These are phyloP conservation scores for Agrocybe chaxingu DNA, from an alignment of 768 basidiomycete species.

Conservation along the genomic window DNA sequence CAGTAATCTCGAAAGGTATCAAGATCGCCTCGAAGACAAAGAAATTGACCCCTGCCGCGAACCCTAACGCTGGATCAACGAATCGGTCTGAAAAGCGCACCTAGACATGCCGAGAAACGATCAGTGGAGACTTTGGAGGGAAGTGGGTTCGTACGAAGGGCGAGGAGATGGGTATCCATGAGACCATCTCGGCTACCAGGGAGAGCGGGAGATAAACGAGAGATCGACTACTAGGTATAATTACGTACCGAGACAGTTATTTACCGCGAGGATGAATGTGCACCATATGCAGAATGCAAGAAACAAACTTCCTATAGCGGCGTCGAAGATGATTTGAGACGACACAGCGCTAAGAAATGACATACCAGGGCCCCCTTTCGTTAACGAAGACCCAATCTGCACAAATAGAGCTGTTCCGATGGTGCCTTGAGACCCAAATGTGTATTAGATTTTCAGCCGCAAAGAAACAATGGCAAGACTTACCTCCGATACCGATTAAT, in stretches of 20 bases:
- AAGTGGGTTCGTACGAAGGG: slow-evolving; percentile 51
- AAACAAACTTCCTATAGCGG: slow-evolving; percentile 40
- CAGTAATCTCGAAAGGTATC: slow-evolving; percentile 50
- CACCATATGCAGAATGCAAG: slow-evolving; percentile 50
- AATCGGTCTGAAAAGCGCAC: slow-evolving; percentile 59
- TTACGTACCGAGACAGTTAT: slow-evolving; percentile 40
- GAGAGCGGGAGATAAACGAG: slow-evolving; percentile 14
- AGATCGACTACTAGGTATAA: not conserved
- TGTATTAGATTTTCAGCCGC: slow-evolving; percentile 1
- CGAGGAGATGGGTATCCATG: slow-evolving; percentile 77
- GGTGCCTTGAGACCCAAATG: slow-evolving; percentile 39
- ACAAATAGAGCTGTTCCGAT: slow-evolving; percentile 75
- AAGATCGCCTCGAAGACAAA: slow-evolving; percentile 47
- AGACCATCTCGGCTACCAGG: slow-evolving; percentile 71
- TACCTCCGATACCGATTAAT: slow-evolving; percentile 50
- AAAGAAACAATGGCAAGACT: not conserved
- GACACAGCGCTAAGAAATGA: slow-evolving; percentile 26
- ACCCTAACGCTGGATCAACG: slow-evolving; percentile 56
- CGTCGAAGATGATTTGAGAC: slow-evolving; percentile 12
- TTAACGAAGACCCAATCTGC: slow-evolving; percentile 61
- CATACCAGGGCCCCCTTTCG: slow-evolving; percentile 61
- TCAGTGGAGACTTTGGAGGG: not conserved
- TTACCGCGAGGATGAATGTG: slow-evolving; percentile 45
- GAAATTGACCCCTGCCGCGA: slow-evolving; percentile 55
- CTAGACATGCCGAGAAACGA: slow-evolving; percentile 16